Base-by-base conservation (phyloP, 2,329 filamentous ascomycete species). In the Colletotrichum cordylinicola region DNA sequence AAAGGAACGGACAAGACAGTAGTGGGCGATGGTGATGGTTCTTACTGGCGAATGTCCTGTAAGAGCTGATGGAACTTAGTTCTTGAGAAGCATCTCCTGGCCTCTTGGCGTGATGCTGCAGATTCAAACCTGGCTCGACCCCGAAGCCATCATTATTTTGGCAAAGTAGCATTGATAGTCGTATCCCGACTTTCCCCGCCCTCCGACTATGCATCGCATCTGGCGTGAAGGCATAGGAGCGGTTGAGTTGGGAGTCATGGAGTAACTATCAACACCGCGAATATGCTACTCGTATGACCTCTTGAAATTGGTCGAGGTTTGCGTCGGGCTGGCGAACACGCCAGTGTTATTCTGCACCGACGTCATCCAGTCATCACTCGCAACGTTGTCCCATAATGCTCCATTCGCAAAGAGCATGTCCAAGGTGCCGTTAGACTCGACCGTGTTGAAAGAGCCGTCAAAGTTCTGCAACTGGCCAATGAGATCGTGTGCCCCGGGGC, bases 371-470 rank as follows among this genome's bases (percentile, higher is more conserved):
- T 74, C 73, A 8, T 75, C 73, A 4, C 43, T 58, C 13, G 56
- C n/a, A 4, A 65, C 73, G 8, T 69, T 75, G 15, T 75, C 70
- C 70, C 73, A 75, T 8, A 69, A 29, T 2, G 64, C 69, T 21
- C 73, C 73, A 8, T 75, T 75, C 12, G 73, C 70, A 48, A 74
- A 75, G 13, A 75, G 64, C 64, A 75, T 74, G n/a, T 75, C 73
- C n/a, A 75, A 27, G 15, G 62, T 74, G 24, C 73, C 70, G 48
- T 67, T 75, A 9, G 64, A 74, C 56, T 74, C 73, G 35, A 74
- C 73, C 4, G 62, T 68, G 10, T 69, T 75, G 55, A 74, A 75
- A 21, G 73, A 75, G 15, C 70, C 73, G 10, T 75, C 70, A 29
- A 75, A 75, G 56, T 68, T 58, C 18, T 75, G 73, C 15, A 75